Conservation (phyloP, 768 basidiomycete genomes). For the Baorangia bicolor region DNA sequence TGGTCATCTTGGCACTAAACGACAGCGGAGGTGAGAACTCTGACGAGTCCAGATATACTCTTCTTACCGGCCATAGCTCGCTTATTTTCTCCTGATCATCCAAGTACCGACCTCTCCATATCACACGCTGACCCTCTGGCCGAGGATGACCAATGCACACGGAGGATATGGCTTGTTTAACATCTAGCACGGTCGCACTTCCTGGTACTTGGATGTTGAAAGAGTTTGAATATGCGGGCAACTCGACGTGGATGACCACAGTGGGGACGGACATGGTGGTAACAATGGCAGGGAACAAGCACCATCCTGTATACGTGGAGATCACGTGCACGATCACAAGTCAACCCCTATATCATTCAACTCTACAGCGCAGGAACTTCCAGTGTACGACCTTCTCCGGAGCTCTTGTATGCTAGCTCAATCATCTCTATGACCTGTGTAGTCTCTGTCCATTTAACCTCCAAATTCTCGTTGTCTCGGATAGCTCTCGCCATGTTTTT, state of each 20-base stretch:
- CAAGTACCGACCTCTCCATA: conserved; percentile 71
- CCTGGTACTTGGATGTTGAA: conserved; percentile 53
- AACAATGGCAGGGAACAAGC: not conserved
- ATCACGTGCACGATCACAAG: conserved; percentile 23
- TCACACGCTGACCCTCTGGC: conserved; percentile 71
- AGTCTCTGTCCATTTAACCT: conserved; percentile 75
- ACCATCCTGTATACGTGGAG: conserved; percentile 27
- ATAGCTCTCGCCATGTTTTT: conserved; percentile 65
- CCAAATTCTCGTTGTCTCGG: conserved; percentile 48
- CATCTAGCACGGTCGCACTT: conserved; percentile 52
- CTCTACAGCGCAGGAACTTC: conserved; percentile 24
- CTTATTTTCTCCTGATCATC: conserved; percentile 62
- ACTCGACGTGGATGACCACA: conserved; percentile 58
- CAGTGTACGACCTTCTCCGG: conserved; percentile 55
- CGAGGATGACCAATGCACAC: conserved; percentile 63
- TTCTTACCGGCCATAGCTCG: conserved; percentile 67
- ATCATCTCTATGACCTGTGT: conserved; percentile 72
- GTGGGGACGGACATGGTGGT: conserved; percentile 28
- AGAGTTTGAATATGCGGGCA: conserved; percentile 72
- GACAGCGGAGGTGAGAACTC: conserved; percentile 4
- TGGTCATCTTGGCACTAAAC: conserved; percentile 54
- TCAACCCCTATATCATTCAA: not conserved
- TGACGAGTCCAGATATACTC: not conserved
- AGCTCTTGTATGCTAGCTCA: conserved; percentile 68
- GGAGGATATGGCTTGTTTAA: conserved; percentile 64